Evolutionary conservation across 768 basidiomycete species (phyloP).

Genomic region (Trichaptum fuscoviolaceum): DNA sequence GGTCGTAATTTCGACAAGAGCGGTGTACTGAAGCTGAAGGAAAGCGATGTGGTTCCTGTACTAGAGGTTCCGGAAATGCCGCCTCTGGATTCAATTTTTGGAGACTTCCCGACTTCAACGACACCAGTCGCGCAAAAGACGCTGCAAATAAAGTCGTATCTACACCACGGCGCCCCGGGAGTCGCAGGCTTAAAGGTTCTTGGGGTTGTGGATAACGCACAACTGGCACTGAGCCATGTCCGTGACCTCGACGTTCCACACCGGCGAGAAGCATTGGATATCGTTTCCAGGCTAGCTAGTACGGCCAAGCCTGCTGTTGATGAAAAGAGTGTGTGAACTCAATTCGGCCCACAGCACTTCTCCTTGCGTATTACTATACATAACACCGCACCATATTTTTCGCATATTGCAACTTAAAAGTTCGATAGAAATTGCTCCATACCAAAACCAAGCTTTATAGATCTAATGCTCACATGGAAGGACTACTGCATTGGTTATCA

Average conservation of each 20-base stretch:
- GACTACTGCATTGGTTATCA: no score
- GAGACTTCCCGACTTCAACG: neutral
- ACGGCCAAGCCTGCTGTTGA: neutral
- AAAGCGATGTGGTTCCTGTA: neutral
- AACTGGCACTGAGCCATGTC: slow-evolving; percentile 36
- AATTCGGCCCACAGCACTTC: neutral
- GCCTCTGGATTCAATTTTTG: neutral
- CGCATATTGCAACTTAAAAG: neutral
- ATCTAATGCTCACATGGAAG: no score
- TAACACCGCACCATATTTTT: neutral
- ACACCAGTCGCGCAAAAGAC: neutral
- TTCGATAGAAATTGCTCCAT: no score
- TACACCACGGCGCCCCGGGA: neutral
- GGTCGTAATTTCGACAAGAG: neutral
- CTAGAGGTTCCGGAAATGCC: neutral
- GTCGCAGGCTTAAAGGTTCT: slow-evolving; percentile 12
- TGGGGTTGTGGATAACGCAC: slow-evolving; percentile 40
- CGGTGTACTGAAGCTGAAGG: neutral
- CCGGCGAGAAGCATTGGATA: slow-evolving; percentile 33
- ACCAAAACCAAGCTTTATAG: no score
- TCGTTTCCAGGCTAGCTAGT: slow-evolving; percentile 25
- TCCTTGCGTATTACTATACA: neutral
- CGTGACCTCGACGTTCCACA: slow-evolving; percentile 35
- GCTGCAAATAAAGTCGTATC: neutral
- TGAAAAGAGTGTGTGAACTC: neutral